Percentiles rank a stretch among this genome's conserved stretches.
Conservation (phyloP, 2,329 filamentous ascomycete genomes). For the Penicillium concentricum region DNA sequence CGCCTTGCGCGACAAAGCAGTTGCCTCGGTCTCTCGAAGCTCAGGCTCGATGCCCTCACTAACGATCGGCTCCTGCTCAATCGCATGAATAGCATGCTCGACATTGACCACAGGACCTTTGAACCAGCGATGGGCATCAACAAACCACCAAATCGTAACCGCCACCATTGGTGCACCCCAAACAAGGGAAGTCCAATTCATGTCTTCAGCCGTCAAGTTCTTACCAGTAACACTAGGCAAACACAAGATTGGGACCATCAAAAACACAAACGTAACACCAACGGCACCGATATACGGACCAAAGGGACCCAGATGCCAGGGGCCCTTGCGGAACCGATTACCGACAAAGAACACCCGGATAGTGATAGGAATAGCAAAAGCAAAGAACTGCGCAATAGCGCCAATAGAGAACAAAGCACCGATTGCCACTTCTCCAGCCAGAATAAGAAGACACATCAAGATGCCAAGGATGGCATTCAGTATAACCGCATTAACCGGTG, state of each 20-base stretch:
- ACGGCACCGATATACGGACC: slow-evolving; percentile 57
- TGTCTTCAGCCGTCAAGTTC: slow-evolving; percentile 52
- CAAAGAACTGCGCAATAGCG: slow-evolving; percentile 65
- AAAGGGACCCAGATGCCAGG: slow-evolving; percentile 65
- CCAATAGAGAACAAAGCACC: slow-evolving; percentile 70
- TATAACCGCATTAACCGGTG: slow-evolving; percentile 70
- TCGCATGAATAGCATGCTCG: slow-evolving; percentile 47
- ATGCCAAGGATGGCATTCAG: slow-evolving; percentile 63
- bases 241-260: slow-evolving; percentile 69
- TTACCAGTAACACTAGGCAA: slow-evolving; percentile 59
- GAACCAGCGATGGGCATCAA: slow-evolving; percentile 67
- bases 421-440: slow-evolving; percentile 62
- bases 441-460: slow-evolving; percentile 62
- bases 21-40: not conserved
- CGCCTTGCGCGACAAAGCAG: slow-evolving; percentile 9
- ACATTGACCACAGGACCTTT: slow-evolving; percentile 69
- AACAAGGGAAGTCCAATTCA: slow-evolving; percentile 70
- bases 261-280: slow-evolving; percentile 59
- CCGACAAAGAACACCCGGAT: slow-evolving; percentile 54
- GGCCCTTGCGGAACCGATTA: slow-evolving; percentile 63
- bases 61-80: slow-evolving; percentile 22
- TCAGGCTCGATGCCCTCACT: slow-evolving; percentile 25
- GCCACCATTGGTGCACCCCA: slow-evolving; percentile 64
- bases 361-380: slow-evolving; percentile 45
- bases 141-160: slow-evolving; percentile 61